phyloP scores from a whole-genome alignment of 345 rosid species.

The Acer yangbiense region DNA sequence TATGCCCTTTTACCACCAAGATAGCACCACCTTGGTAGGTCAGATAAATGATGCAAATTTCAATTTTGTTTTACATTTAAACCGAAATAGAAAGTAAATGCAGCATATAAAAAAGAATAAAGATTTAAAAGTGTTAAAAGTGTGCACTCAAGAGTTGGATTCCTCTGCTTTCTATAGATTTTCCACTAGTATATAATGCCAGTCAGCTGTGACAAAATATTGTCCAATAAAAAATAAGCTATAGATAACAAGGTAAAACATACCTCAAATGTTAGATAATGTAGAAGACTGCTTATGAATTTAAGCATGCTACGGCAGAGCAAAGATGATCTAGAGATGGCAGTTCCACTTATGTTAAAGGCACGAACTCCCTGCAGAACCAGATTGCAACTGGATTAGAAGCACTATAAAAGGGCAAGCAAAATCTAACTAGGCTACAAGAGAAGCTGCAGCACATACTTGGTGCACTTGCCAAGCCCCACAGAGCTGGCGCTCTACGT shows the following conservation, averaged over 20 bases:
- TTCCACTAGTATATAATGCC: not conserved
- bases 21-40: not conserved
- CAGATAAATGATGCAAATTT: too few relatives aligned
- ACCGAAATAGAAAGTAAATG: too few relatives aligned
- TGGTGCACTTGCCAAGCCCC: slow-evolving; percentile 98
- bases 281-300: slow-evolving; percentile 90
- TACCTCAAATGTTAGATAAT: slow-evolving; percentile 97
- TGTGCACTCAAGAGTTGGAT: not conserved
- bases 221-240: not conserved
- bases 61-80: too few relatives aligned
- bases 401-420: slow-evolving; percentile 14
- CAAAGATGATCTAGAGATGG: slow-evolving; percentile 82
- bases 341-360: slow-evolving; percentile 69
- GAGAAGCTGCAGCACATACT: slow-evolving; percentile 45
- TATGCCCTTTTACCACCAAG: not conserved
- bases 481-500: slow-evolving; percentile 94
- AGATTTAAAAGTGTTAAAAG: too few relatives aligned
- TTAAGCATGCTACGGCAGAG: slow-evolving; percentile 98
- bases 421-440: slow-evolving; percentile 5
- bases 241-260: slow-evolving; percentile 32
- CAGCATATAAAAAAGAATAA: too few relatives aligned
- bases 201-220: not conserved
- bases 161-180: not conserved
- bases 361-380: slow-evolving; percentile 74
- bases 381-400: slow-evolving; percentile 28